phyloP scores from a whole-genome alignment of 345 rosid species.

The Sonneratia alba region DNA sequence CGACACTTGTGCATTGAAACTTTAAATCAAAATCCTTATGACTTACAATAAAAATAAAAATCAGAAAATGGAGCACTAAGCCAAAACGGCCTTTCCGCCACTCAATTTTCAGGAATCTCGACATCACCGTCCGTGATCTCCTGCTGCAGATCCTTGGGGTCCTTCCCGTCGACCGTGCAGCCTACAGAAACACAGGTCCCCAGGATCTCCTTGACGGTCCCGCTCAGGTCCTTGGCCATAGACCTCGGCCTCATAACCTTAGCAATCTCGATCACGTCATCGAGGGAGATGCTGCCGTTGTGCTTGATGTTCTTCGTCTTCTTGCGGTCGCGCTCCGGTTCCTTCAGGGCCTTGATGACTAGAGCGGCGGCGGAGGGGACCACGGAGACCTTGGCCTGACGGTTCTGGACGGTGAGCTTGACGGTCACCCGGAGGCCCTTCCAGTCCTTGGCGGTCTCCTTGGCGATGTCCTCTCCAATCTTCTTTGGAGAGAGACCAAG shows the following conservation, averaged over 20 bases:
- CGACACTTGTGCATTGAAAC: not conserved
- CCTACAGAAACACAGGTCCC: conserved; percentile 76
- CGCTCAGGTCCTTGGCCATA: conserved; percentile 54
- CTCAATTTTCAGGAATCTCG: conserved; percentile 44
- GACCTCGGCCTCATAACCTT: conserved; percentile 63
- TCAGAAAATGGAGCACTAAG: not conserved
- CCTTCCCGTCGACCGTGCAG: conserved; percentile 70
- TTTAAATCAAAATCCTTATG: conserved; percentile 2
- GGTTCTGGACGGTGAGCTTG: conserved; percentile 75
- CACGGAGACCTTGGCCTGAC: conserved; percentile 69
- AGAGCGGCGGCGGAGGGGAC: conserved; percentile 78
- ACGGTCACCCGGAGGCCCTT: conserved; percentile 68
- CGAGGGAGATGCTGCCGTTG: conserved; percentile 49
- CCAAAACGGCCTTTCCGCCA: not conserved
- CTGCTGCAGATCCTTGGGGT: conserved; percentile 55
- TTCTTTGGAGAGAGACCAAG: conserved; percentile 77
- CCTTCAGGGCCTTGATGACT: conserved; percentile 68
- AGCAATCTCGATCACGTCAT: conserved; percentile 68
- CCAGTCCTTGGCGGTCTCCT: conserved; percentile 62
- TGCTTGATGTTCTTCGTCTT: conserved; percentile 71
- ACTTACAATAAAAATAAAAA: conserved; percentile 3
- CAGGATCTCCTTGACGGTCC: conserved; percentile 61
- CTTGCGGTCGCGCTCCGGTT: conserved; percentile 75
- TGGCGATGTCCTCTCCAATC: conserved; percentile 66
- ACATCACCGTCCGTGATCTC: conserved; percentile 58